phyloP scores from a whole-genome alignment of 176 grass and related monocot genomes.

The Oryza punctata region DNA sequence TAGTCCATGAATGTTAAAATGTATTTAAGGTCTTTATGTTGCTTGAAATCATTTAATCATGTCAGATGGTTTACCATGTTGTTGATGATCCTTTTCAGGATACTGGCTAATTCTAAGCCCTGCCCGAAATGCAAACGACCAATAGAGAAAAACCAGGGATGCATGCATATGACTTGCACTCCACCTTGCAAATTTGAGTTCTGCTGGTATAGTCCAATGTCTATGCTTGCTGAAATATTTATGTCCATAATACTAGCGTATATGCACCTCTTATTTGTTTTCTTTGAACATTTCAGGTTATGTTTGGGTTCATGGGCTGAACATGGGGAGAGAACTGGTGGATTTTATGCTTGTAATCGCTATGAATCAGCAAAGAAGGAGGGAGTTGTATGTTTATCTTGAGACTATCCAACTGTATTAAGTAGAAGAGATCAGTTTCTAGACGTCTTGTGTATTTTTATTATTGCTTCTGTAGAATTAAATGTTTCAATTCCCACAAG shows the following conservation, averaged over 20 bases:
- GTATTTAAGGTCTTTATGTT: background rate
- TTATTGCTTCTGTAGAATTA: background rate
- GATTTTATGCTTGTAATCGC: constrained; percentile 96
- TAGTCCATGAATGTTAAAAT: background rate
- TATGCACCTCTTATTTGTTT: constrained; percentile 21
- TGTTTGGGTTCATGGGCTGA: constrained; percentile 77
- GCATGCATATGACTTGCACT: constrained; percentile 98
- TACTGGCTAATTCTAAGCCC: constrained; percentile 97
- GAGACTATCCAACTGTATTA: constrained; percentile 4
- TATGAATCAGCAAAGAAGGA: constrained; percentile 90
- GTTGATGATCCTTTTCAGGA: constrained; percentile 57
- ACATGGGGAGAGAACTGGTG: constrained; percentile 93
- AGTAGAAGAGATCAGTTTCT: background rate
- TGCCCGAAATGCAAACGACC: constrained; percentile 96
- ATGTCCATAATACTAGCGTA: constrained; percentile 9
- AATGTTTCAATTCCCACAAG: background rate
- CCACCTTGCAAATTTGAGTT: constrained; percentile 97
- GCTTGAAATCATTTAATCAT: constrained; percentile 37
- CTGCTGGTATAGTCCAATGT: constrained; percentile 68
- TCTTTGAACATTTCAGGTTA: constrained; percentile 66
- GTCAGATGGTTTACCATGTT: constrained; percentile 35
- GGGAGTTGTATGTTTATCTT: constrained; percentile 64
- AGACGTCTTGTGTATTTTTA: background rate
- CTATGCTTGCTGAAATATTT: constrained; percentile 25
- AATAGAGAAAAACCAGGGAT: constrained; percentile 98